Evolutionary conservation across 306 rosid genomes (phyloP), one percentile per base, ranked within the genome.

Genomic region (Rosa chinensis): DNA sequence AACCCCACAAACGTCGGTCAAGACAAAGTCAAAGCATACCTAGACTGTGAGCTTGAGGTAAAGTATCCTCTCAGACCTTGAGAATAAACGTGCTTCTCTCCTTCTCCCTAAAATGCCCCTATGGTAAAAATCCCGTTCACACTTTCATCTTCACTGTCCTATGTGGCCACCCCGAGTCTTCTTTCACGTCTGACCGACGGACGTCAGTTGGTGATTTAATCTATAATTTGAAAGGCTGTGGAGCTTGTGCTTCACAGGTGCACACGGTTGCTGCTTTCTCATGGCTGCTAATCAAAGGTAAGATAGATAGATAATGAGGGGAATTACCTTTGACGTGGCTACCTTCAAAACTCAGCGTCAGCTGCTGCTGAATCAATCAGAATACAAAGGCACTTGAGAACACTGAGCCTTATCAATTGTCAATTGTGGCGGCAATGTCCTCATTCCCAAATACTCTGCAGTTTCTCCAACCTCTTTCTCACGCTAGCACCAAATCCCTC

Each of bases 1-100:
- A 0, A 14, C 25, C 37, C 25, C 37, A 10, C 43, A 2, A 1
- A 53, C 61, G 23, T 18, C 61, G 61, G 37, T 53, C 61, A 18
- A 18, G 10, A 0, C 2, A 3, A 9, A 18, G 10, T 0, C 2
- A 3, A 9, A 3, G 6, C 53, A 53, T 6, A 88, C 97, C 91
- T 88, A 89, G 9, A 92, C 97, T 50, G 88, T 89, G 56, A 92
- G 94, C 79, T 89, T 92, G 79, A 88, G 89, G 82, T 91, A 89
- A 66, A 91, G 28, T 91, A 84, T 91, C 97, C 20, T 85, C 53
- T 25, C 28, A 40, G 96, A 91, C 86, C 82, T 91, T 32, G 3
- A 32, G 37, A 32, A 32, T 32, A 32, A 32, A 32, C 37, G 37
- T 2, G 37, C 37, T 32, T 32, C 37, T 32, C 35, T 32, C 37